Base-by-base conservation (phyloP, 2,329 filamentous ascomycete genomes). In the Tolypocladium paradoxum region DNA sequence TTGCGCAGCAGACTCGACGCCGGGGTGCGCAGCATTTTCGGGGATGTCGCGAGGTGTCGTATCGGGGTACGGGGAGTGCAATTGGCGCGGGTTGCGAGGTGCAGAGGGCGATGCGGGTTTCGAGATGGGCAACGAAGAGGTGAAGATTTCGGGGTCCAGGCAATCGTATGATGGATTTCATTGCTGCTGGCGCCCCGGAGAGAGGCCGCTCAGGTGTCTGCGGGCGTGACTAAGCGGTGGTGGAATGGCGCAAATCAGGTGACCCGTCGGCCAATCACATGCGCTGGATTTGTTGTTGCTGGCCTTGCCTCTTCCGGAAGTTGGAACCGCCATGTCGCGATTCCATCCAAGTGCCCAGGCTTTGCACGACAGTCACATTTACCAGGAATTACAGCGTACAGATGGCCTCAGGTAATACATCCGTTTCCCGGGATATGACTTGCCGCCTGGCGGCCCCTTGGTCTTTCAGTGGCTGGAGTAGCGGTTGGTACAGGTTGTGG, bases 11-110 rank as follows among this genome's bases (percentile, higher is more conserved):
- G 68, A 61, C 73, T 74, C 60, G 76, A 72, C 62, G 75, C 73
- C 60, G 73, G 70, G 64, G 76, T 75, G 70, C 78, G 78, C 70
- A 81, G 72, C 78, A 81, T 81, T 60, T 65, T 73, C 64, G 56
- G 54, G 56, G 56, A 49, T 51, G 45, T 55, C 52, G 57, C 54
- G 57, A 54, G 38, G 54, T 50, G 57, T 55, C 52, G 54, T 55
- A 52, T 54, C 53, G 56, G 51, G 34, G 40, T 54, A 52, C 57
- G 55, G 51, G 53, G 50, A 54, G 56, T 62, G 64, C 66, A 69
- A 71, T 72, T 70, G 69, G 57, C 56, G 60, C 61, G 56, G 60
- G 56, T 58, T 54, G 56, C 49, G 54, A 52, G 51, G 55, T 52
- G 53, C 51, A 34, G 49, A 52, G 38, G 34, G 27, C 27, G 43